Base-by-base conservation (phyloP, 1,139 yeast genomes). In the Kodamaea sp. region DNA sequence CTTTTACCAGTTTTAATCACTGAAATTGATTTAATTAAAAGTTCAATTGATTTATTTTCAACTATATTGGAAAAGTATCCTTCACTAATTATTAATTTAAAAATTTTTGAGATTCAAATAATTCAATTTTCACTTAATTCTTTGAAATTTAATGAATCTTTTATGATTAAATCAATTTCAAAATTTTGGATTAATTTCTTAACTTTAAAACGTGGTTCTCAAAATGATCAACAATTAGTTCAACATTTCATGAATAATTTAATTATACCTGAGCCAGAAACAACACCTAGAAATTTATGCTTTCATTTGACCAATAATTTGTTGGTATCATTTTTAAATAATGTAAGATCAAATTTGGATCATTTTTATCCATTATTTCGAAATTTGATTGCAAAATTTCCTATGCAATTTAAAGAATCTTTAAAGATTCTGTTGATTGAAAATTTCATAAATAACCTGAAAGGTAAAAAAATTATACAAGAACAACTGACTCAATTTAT, bases 101-200 rank as follows among this genome's bases (percentile, higher is more conserved):
- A 52, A 1, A 45, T 55, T 2, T 66, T 74, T 34, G 62, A 65
- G 9, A 45, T 55, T 28, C 41, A 53, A n/a, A 50, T 79, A 8
- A 36, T 80, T 22, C 62, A 63, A 12, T 66, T 73, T 57, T 63
- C 67, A 28, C 54, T 82, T 4, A 58, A 65, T 6, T 68, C 77
- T 9, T 61, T 86, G 31, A 52, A 61, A 7, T 71, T 80, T 0
- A 72, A 73, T 36, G 96, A 87, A 55, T 70, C 83, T 38, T 79
- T 83, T 50, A 76, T 86, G 2, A 61, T 87, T 32, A 77, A 78
- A 44, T 70, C 88, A 0, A 69, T 78, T 0, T 68, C 78, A 39
- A 73, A 75, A 45, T 86, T 87, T 50, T 87, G 95, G 95, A 65
- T 67, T 2, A 67, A 70, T 25, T 56, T 84, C 8, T 53, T 85